Base-by-base conservation (phyloP, 352 stramenopile species). In the Globisporangium carolinianum region DNA sequence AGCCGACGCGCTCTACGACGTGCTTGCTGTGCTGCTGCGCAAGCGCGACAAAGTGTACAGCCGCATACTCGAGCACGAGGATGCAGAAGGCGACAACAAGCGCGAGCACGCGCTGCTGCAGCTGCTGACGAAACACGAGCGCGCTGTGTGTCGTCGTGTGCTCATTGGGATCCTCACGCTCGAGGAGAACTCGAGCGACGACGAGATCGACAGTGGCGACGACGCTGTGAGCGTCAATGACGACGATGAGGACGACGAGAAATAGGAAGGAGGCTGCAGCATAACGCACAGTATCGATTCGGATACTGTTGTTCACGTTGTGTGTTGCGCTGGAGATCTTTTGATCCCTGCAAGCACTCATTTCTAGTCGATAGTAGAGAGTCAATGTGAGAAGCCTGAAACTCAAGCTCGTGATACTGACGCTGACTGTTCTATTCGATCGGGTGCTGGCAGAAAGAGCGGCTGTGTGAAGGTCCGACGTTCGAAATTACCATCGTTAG, bases 41-140 rank as follows among this genome's bases (percentile, higher is more conserved):
- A 62, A 74, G 15, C 83, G 82, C 50, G 81, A 91, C 71, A 87
- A 87, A 57, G 51, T 56, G 5, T 88, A 87, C 61, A 86, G 78
- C 46, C 67, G 72, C 42, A 47, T 71, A 42, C 56, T 91, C 35
- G 63, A 60, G 18, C 43, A 37, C 11, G 55, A 47, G 2, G 42
- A 47, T n/a, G 48, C 49, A 15, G 42, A 58, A 35, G 15, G 42
- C 14, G 42, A 47, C 5, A n/a, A 17, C 14, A 12, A 15, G 42
- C 10, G 10, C 5, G 37, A 18, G 24, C 6, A 4, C 41, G 42
- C 18, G n/a, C 47, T 72, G 14, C 60, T 65, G 18, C 62, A 60
- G 38, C 58, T 66, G 50, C 66, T 90, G 6, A 62, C 58, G 43
- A 63, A 65, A 14, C 69, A 76, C 55, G 80, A 90, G 51, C 77